Evolutionary conservation across 2,329 filamentous ascomycete species (phyloP), one percentile per base, ranked within the genome.

Genomic region (Fusarium sulawesiense): DNA sequence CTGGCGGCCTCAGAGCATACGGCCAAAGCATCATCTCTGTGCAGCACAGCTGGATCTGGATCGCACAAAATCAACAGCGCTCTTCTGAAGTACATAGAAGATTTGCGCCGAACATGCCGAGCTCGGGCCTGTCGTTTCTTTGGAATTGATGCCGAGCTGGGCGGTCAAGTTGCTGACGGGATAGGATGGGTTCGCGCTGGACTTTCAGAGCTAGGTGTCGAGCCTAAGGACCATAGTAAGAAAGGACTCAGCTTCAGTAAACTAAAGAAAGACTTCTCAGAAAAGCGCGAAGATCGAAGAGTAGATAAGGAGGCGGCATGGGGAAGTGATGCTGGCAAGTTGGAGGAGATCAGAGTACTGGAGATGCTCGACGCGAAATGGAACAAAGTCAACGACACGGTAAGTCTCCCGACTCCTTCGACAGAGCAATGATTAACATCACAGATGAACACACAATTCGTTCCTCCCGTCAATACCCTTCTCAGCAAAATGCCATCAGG

Each of bases 321-420:
- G 93, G 94, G 94, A 0, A 84, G 90, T 47, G 94, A 98, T 80
- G 95, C 91, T 0, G 95, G 96, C 2, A 91, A 88, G 73, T 81
- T 93, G 20, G 96, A 98, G 78, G 96, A 99, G 80, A 89, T 86
- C 3, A 86, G 94, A 58, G 91, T 98, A 4, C 85, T 98, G 54
- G 92, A 96, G 74, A 93, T 96, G 89, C 82, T 99, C 34, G 88
- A 97, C 73, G 86, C 85, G 40, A 98, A 97, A 78, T 98, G 96
- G 95, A 89, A 88, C 66, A 96, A 94, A 81, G 89, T 94, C 80
- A 99, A 99, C 76, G 93, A 98, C 79, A 97, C 93, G 20, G 93
- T 97, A 81, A 82, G 88, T 68, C 8, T 4, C 6, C 2, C 4
- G 12, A 8, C 6, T 14, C 11, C 0, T 1, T 41, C 8, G 13